phyloP scores from a whole-genome alignment of 345 rosid species.

The Aquilaria yunnanensis region DNA sequence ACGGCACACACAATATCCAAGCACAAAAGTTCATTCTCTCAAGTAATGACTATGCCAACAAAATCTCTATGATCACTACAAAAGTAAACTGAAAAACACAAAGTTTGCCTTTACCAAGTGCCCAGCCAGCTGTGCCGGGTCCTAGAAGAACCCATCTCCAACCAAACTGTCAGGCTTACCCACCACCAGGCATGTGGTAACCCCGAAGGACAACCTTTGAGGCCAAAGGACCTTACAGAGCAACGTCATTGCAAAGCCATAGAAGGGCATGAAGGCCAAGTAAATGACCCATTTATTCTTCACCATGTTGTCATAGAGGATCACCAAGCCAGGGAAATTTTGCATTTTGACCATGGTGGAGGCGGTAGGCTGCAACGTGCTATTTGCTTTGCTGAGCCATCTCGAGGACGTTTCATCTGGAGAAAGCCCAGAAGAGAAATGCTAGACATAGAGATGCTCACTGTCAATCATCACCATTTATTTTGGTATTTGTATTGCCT shows the following conservation, averaged over 20 bases:
- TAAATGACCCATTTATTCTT: constrained; percentile 71
- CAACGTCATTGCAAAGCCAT: constrained; percentile 46
- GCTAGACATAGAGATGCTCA: too few species aligned
- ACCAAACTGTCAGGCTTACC: constrained; percentile 29
- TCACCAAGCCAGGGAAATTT: constrained; percentile 58
- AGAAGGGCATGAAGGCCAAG: constrained; percentile 62
- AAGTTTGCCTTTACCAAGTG: constrained; percentile 27
- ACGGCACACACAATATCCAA: constrained; percentile 59
- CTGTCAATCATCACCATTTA: too few species aligned
- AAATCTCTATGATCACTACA: constrained; percentile 53
- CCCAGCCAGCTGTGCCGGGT: accelerated
- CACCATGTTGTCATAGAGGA: constrained; percentile 58
- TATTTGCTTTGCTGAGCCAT: constrained; percentile 50
- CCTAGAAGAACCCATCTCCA: constrained; percentile 9
- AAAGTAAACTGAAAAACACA: constrained; percentile 53
- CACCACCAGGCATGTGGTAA: constrained; percentile 16
- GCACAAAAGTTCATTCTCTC: constrained; percentile 69
- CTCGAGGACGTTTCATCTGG: constrained; percentile 22
- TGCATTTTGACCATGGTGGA: constrained; percentile 48
- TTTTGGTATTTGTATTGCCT: too few species aligned
- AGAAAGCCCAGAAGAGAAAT: constrained; percentile 15
- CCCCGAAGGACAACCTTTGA: constrained; percentile 46
- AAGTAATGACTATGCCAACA: constrained; percentile 50
- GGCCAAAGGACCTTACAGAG: constrained; percentile 57
- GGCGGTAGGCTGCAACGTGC: constrained; percentile 57